Conservation (phyloP, 1,284 basidiomycete genomes). For the Polyporus tsugae region DNA sequence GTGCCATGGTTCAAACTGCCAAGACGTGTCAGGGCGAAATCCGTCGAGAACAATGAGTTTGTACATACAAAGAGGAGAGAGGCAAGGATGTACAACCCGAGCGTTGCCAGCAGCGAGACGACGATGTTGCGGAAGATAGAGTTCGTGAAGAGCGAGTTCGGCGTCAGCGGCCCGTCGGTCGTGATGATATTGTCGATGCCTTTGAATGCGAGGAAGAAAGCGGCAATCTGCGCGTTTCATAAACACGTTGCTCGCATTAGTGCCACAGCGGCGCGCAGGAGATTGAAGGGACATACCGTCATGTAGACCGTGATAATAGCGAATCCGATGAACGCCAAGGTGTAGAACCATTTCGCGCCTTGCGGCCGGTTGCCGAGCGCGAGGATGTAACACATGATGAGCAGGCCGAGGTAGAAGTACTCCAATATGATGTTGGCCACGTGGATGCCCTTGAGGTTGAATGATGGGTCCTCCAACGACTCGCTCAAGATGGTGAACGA, state of each 20-base stretch:
- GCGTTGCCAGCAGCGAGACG: constrained; percentile 84
- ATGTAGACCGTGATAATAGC: constrained; percentile 92
- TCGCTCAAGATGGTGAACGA: constrained; percentile 82
- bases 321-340: constrained; percentile 84
- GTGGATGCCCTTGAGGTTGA: constrained; percentile 68
- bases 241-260: constrained; percentile 12
- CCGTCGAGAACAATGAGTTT: not conserved
- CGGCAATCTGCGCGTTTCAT: constrained; percentile 62
- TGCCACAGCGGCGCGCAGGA: not conserved
- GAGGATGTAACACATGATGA: constrained; percentile 92
- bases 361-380: constrained; percentile 93
- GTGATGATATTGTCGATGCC: constrained; percentile 70
- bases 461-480: constrained; percentile 70
- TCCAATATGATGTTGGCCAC: constrained; percentile 82
- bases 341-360: constrained; percentile 87
- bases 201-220: constrained; percentile 83
- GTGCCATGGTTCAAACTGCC: constrained; percentile 89
- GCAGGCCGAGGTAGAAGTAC: constrained; percentile 88
- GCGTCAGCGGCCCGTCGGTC: constrained; percentile 55
- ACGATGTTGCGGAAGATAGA: constrained; percentile 88
- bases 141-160: constrained; percentile 73
- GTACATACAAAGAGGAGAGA: constrained; percentile 83
- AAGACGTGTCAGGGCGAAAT: constrained; percentile 14
- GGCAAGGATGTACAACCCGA: constrained; percentile 85
- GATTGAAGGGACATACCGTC: constrained; percentile 63